Conservation (phyloP, 306 rosid genomes). For the Quercus gilva region DNA sequence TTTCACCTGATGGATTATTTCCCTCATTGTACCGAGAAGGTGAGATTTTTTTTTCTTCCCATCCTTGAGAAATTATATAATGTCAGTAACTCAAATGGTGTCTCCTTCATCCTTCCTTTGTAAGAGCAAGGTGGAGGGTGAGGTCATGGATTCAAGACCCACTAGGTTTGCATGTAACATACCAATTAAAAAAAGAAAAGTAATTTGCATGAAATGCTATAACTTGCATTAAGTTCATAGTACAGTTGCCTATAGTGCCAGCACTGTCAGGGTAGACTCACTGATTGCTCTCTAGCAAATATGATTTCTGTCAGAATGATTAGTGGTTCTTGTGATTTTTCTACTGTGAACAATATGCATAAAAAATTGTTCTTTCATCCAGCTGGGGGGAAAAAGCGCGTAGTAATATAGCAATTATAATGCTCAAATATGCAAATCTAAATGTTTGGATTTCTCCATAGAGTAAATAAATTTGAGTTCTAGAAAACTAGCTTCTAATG, state of each 20-base stretch:
- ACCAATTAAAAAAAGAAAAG: neutral
- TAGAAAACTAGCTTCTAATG: no score
- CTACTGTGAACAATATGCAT: neutral
- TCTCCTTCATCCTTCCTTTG: no score
- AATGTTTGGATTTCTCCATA: no score
- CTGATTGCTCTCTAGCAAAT: neutral
- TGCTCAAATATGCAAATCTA: no score
- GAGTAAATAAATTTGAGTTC: no score
- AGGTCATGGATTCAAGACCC: no score
- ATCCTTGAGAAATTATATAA: neutral
- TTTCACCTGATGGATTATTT: conserved; percentile 96
- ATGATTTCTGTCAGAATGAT: neutral
- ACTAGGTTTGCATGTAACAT: no score
- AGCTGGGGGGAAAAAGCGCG: no score
- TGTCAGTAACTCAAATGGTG: neutral
- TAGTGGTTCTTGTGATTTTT: neutral
- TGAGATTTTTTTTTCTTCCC: conserved; percentile 19
- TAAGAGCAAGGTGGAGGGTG: no score
- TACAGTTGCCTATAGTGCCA: conserved; percentile 3
- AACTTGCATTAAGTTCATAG: conserved; percentile 9
- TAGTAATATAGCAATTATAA: no score
- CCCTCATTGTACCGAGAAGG: conserved; percentile 96
- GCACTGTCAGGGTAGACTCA: neutral
- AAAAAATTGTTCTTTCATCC: no score
- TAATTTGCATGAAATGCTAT: conserved; percentile 5